A percentile compares a stretch with the other conserved stretches of the same genome.
phyloP scores from a whole-genome alignment of 1,284 basidiomycete species.

The Ceratobasidium sp. region DNA sequence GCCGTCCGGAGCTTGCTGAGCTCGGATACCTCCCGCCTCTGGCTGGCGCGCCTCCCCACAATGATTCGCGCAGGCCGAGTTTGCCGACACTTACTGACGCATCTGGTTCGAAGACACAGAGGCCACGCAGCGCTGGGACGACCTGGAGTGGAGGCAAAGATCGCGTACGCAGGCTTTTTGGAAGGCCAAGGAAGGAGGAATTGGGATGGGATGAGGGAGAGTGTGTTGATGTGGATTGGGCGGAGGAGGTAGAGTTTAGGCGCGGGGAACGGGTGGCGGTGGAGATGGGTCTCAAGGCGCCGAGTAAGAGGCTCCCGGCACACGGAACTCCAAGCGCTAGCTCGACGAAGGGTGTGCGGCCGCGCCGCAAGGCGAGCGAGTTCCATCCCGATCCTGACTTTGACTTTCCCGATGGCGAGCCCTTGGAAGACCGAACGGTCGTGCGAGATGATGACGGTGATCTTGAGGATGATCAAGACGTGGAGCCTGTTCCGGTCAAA shows the following conservation, averaged over 20 bases:
- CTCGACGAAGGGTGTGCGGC: conserved; percentile 1
- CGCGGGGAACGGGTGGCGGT: conserved; percentile 36
- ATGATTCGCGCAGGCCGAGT: conserved; percentile 39
- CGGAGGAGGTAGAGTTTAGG: conserved; percentile 44
- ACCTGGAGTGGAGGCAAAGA: conserved; percentile 34
- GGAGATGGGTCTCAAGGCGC: conserved; percentile 41
- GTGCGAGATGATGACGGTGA: conserved; percentile 38
- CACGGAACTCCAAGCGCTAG: neutral
- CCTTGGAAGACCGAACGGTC: neutral
- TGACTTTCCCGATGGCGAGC: conserved; percentile 37
- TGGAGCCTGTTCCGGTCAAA: conserved; percentile 23
- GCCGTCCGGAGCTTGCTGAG: conserved; percentile 36
- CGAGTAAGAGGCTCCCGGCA: conserved; percentile 17
- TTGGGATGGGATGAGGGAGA: conserved; percentile 22
- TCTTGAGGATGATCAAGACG: conserved; percentile 36
- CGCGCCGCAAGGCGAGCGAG: conserved; percentile 36
- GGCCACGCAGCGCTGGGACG: conserved; percentile 31
- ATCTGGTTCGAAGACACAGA: conserved; percentile 3
- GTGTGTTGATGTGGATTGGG: conserved; percentile 24
- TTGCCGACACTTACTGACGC: conserved; percentile 28
- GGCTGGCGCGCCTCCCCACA: conserved; percentile 1
- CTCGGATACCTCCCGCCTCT: conserved; percentile 34
- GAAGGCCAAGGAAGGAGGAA: conserved; percentile 2
- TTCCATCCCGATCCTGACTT: conserved; percentile 42
- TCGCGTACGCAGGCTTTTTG: conserved; percentile 27